Base-by-base conservation (phyloP, 208 protist genomes). In the Phytomonas sp. region DNA sequence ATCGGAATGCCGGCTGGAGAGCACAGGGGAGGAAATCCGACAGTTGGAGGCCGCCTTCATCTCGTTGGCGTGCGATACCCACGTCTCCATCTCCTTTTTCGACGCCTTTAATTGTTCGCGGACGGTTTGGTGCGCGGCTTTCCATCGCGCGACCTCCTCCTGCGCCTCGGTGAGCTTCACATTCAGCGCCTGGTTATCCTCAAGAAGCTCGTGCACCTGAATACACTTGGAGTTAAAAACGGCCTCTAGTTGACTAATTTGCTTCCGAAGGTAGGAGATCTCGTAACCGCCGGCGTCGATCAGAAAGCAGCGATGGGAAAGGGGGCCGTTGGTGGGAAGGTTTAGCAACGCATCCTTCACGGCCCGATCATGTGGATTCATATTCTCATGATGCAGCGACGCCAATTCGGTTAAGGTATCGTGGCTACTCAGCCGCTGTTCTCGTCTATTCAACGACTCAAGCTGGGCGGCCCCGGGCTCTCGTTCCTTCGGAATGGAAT, bases 151-250 rank as follows among this genome's bases (percentile, higher is more conserved):
- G 40, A 92, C 66, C 70, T 95, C 89, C 13, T 84, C 69, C 33
- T 75, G 82, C 76, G 86, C 68, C 53, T 46, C 33, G 29, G 75
- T 60, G 67, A 93, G 79, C 74, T 92, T 79, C 11, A 75, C 68
- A 28, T 70, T 43, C 15, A 85, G 66, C 5, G 74, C 80, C 29
- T 53, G 73, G 67, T 91, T 91, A 68, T 95, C 87, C 43, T 87
- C 79, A 37, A 81, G 74, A 40, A 95, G 73, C 76, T 95, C 89
- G 74, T 93, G 85, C 66, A 93, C 63, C 0, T 79, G 76, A 53
- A 93, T 86, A 67, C 87, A 95, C 75, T 91, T 95, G 32, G 81
- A 66, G 70, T 92, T 95, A 70, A 87, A 93, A 13, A 87, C 89
- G 17, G 89, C 89, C 73, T 95, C 87, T 5, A 93, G 77, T 70